phyloP scores from a whole-genome alignment of 1,139 yeast genomes.

The Candida sp. region DNA sequence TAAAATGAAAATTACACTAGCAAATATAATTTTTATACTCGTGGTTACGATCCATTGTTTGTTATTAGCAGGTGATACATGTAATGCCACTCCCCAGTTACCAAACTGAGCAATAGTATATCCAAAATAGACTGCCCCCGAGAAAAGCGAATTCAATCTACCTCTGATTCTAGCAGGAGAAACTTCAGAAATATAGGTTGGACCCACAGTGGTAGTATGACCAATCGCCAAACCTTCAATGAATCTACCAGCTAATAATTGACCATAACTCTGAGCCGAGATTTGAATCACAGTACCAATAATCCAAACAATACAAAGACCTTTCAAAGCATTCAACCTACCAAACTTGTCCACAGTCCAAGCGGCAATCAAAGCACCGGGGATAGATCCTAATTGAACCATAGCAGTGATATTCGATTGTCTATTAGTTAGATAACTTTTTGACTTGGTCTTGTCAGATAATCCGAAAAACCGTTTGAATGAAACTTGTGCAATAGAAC shows the following conservation, averaged over 20 bases:
- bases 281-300: conserved; percentile 48
- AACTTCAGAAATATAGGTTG: conserved; percentile 51
- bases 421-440: conserved; percentile 37
- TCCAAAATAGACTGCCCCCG: conserved; percentile 57
- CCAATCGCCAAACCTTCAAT: conserved; percentile 57
- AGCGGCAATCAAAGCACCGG: conserved; percentile 51
- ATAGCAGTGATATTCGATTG: conserved; percentile 57
- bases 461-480: conserved; percentile 47
- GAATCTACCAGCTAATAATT: conserved; percentile 51
- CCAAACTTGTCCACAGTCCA: conserved; percentile 53
- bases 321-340: conserved; percentile 49
- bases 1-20: conserved; percentile 37
- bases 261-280: conserved; percentile 43
- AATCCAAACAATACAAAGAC: conserved; percentile 42
- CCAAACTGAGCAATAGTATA: conserved; percentile 51
- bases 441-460: conserved; percentile 32
- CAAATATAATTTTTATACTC: conserved; percentile 36
- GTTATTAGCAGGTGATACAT: conserved; percentile 23
- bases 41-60: conserved; percentile 38
- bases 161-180: conserved; percentile 55
- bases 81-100: conserved; percentile 39
- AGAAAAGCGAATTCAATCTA: conserved; percentile 44
- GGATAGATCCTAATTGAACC: conserved; percentile 62
- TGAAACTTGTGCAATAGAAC: conserved; percentile 41
- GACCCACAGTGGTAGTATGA: conserved; percentile 55